Evolutionary conservation across 805 yeast species (phyloP), one percentile per base, ranked within the genome.

Genomic region (Saturnispora sanitii): DNA sequence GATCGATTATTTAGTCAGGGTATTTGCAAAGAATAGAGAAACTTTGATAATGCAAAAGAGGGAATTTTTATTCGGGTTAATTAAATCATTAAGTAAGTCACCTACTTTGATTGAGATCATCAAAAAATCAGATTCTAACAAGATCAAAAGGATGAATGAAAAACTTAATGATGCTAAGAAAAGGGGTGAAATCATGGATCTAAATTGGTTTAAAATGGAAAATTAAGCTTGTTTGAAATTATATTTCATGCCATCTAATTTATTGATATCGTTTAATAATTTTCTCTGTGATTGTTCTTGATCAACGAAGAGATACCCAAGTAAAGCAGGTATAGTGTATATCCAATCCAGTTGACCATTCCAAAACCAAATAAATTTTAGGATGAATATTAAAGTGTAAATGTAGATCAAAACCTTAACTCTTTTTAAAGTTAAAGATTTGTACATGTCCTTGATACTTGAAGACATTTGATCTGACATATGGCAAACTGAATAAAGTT

Each of bases 191-290:
- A 18, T 35, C 39, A 47, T 50, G 47, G 45, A 44, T 35, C 36
- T 40, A 33, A 23, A 33, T 22, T 38, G 38, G 38, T 26, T 51
- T 51, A n/a, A n/a, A n/a, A n/a, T n/a, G n/a, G n/a, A n/a, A n/a
- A n/a, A n/a, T n/a, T n/a, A 60, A 20, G 61, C 65, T 22, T 53
- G 58, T 39, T 57, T 60, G 40, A 57, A 59, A 38, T 53, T 33
- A 41, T 60, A 60, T 37, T 46, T 56, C 34, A 53, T 19, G 21
- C 38, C 47, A 23, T 55, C 53, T 27, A 61, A 44, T 13, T 49
- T 25, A 1, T 37, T 19, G 13, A 60, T 45, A 16, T 50, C 51
- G 3, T 37, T 30, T n/a, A 42, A 46, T 15, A 60, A 23, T 3
- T 38, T 38, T 1, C 47, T 42, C 8, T 50, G 42, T 36, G 56